Percentiles rank a stretch among this genome's conserved stretches.
Evolutionary conservation across 2,329 filamentous ascomycete genomes (phyloP).

Genomic region (Kalmusia sp.): DNA sequence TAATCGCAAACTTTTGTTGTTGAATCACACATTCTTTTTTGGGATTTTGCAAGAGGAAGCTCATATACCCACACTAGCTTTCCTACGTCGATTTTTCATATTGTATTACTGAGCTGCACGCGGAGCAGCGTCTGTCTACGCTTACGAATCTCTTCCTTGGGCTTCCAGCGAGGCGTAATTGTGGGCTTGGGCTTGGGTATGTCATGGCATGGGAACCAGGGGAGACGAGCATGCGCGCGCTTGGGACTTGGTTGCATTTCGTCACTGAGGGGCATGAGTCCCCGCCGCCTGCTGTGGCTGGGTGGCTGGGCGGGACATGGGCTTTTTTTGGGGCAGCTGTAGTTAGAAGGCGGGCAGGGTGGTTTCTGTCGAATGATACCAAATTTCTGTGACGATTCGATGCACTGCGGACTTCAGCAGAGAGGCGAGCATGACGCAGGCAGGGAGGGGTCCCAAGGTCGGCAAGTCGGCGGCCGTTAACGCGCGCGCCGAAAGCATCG

Average conservation of each 20-base stretch:
- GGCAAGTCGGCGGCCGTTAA: neutral
- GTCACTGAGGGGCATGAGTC: neutral
- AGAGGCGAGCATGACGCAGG: constrained; percentile 2
- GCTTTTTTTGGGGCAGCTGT: neutral
- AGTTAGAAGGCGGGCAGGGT: neutral
- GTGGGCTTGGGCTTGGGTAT: neutral
- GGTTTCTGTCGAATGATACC: constrained; percentile 5
- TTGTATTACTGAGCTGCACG: neutral
- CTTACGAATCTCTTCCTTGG: constrained; percentile 8
- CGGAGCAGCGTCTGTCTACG: neutral
- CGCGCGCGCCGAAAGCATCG: neutral
- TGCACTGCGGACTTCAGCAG: neutral
- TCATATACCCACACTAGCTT: constrained; percentile 7
- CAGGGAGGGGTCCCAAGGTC: neutral
- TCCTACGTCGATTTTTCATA: constrained; percentile 1
- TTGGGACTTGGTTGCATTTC: constrained; percentile 2
- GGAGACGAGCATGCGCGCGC: neutral
- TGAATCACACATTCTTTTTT: neutral
- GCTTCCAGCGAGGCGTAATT: constrained; percentile 7
- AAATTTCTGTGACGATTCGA: neutral
- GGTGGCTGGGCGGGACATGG: neutral
- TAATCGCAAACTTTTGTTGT: neutral
- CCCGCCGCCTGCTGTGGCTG: neutral
- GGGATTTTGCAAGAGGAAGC: neutral
- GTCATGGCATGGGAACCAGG: neutral